phyloP scores from a whole-genome alignment of 1,284 basidiomycete species.

The Trichosporon sp. region DNA sequence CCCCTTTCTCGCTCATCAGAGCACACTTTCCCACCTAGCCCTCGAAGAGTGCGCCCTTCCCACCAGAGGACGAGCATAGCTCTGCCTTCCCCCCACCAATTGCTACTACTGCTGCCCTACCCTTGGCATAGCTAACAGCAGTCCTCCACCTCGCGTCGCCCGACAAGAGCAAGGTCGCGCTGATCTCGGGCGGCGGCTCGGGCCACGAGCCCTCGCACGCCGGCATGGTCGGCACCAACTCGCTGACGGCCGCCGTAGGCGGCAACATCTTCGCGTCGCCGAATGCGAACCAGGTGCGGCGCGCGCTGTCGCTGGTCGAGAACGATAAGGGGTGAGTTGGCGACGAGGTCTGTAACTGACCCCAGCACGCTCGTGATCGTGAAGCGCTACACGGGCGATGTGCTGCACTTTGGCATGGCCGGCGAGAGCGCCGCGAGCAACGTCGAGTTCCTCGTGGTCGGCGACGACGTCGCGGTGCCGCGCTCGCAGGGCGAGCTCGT shows the following conservation, averaged over 20 bases:
- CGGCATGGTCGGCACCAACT: conserved; percentile 71
- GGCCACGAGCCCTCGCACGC: conserved; percentile 85
- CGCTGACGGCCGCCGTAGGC: conserved; percentile 76
- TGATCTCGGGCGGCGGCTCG: conserved; percentile 83
- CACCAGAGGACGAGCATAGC: background rate
- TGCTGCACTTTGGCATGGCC: conserved; percentile 87
- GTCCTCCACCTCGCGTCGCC: conserved; percentile 57
- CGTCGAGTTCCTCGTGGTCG: conserved; percentile 78
- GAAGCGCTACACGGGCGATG: conserved; percentile 79
- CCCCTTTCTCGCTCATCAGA: background rate
- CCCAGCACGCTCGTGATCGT: conserved; percentile 72
- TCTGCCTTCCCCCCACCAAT: background rate
- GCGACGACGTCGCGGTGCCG: conserved; percentile 86
- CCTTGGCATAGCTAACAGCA: conserved; percentile 8
- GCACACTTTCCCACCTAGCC: background rate
- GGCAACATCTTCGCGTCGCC: conserved; percentile 86
- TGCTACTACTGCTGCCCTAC: background rate
- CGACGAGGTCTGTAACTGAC: background rate
- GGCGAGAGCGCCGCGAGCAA: conserved; percentile 71
- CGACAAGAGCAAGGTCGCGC: conserved; percentile 65
- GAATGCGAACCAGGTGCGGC: conserved; percentile 72
- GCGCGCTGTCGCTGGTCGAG: conserved; percentile 71
- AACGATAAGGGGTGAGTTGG: conserved; percentile 65
- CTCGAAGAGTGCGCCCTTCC: background rate
- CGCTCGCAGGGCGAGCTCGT: conserved; percentile 51